Conservation (phyloP, 768 basidiomycete genomes). For the Pisolithus albus region DNA sequence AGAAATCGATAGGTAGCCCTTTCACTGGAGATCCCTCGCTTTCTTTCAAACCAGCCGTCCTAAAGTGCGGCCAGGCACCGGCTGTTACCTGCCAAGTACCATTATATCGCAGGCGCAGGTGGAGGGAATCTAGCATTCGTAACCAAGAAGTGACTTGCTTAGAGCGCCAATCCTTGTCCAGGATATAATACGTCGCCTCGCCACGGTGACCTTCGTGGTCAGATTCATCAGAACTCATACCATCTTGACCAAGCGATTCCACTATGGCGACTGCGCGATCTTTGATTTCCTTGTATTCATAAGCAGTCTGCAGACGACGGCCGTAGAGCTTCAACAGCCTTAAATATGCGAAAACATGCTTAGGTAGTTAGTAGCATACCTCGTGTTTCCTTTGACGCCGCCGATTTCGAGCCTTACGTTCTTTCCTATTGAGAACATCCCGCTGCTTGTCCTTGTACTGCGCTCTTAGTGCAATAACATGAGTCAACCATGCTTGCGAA, state of each 20-base stretch:
- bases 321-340: neutral
- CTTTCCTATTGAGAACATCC: neutral
- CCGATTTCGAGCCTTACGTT: neutral
- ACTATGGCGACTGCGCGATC: neutral
- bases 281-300: neutral
- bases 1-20: neutral
- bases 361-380: neutral
- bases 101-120: neutral
- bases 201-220: neutral
- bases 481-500: neutral
- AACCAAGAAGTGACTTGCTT: neutral
- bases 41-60: neutral
- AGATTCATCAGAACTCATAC: conserved; percentile 2
- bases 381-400: neutral
- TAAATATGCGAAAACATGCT: neutral
- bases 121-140: neutral
- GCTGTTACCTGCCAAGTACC: neutral
- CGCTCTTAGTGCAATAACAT: neutral
- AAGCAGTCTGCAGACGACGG: neutral
- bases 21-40: neutral
- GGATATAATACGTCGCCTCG: neutral
- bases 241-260: neutral
- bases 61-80: neutral
- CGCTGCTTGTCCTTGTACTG: neutral
- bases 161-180: neutral